phyloP scores from a whole-genome alignment of 1,284 basidiomycete genomes.

The Marasmius oreades region DNA sequence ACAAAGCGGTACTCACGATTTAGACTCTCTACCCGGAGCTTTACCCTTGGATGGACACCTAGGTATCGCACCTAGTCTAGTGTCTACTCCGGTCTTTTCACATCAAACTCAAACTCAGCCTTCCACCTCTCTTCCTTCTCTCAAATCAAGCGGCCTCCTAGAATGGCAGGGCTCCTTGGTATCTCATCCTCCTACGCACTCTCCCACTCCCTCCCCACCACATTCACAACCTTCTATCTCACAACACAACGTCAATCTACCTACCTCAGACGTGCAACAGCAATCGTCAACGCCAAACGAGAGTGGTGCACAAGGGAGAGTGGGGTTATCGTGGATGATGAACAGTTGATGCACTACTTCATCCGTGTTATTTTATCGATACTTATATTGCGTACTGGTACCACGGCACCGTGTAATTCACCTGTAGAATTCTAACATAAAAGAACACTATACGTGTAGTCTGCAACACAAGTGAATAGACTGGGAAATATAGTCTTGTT shows the following conservation, averaged over 20 bases:
- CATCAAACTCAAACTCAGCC: background rate
- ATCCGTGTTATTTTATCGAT: background rate
- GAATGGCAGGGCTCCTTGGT: constrained; percentile 32
- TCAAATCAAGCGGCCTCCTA: constrained; percentile 68
- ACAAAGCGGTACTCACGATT: background rate
- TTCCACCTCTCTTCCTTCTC: constrained; percentile 53
- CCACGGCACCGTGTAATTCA: background rate
- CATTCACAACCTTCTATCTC: background rate
- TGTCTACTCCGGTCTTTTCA: background rate
- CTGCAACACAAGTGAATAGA: too few species aligned
- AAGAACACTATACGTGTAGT: too few species aligned
- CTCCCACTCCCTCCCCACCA: background rate
- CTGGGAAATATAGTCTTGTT: too few species aligned
- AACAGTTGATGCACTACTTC: background rate
- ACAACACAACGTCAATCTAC: too few species aligned
- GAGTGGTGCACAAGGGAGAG: background rate
- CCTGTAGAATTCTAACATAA: background rate
- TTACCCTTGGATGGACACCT: background rate
- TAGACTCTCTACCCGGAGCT: background rate
- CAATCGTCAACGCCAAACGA: background rate
- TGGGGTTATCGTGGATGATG: constrained; percentile 1
- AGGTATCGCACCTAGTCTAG: background rate
- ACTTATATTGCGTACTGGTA: background rate
- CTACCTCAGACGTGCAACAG: background rate
- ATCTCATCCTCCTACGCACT: background rate